phyloP scores from a whole-genome alignment of 495 filamentous ascomycete genomes.

The Talaromyces liani region DNA sequence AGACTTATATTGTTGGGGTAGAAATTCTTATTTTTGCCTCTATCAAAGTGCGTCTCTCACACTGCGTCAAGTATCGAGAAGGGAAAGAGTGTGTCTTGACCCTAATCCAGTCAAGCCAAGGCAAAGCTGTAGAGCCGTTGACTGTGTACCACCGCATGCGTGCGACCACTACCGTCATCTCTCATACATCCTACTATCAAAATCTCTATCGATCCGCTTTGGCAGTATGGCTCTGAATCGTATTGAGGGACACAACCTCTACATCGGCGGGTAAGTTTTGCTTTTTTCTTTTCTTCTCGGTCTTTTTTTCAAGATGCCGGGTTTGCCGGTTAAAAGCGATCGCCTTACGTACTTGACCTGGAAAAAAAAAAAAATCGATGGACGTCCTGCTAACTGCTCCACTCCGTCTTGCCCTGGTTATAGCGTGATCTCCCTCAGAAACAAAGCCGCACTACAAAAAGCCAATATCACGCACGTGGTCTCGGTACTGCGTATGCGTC shows the following conservation, averaged over 20 bases:
- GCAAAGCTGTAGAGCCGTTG: not conserved
- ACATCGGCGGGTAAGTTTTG: constrained; percentile 69
- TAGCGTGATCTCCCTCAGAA: constrained; percentile 71
- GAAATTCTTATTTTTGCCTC: constrained; percentile 2
- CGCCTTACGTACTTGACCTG: not conserved
- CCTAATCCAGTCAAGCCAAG: not conserved
- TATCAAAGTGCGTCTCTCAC: constrained; percentile 3
- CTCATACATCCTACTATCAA: not conserved
- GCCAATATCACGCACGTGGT: constrained; percentile 84
- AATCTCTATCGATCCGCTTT: constrained; percentile 4
- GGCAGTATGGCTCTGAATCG: constrained; percentile 38
- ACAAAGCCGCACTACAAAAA: constrained; percentile 55
- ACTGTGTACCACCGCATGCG: not conserved
- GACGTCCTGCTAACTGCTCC: not conserved
- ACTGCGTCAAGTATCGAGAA: not conserved
- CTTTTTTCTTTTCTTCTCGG: not conserved
- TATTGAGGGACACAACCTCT: constrained; percentile 67
- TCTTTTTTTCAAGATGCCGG: not conserved
- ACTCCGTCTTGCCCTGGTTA: not conserved
- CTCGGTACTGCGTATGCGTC: constrained; percentile 63
- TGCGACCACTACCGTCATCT: not conserved
- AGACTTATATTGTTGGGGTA: not conserved
- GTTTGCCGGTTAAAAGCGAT: constrained; percentile 5
- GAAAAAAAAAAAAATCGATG: not conserved
- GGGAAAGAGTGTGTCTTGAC: not conserved